phyloP scores from a whole-genome alignment of 1,284 basidiomycete genomes.

The Ustilago loliicola region DNA sequence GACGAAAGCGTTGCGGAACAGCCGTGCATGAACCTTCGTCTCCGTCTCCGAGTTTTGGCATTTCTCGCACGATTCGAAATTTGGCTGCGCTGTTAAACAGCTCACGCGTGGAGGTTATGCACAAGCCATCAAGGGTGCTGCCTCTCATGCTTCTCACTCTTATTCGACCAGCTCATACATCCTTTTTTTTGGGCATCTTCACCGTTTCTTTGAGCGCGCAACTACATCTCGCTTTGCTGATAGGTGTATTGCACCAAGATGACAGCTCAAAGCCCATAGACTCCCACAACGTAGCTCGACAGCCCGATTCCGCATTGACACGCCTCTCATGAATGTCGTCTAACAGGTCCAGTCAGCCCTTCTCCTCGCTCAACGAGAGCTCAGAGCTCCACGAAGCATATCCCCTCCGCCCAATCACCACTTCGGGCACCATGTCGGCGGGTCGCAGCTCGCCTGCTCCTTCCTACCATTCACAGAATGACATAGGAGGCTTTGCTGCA shows the following conservation, averaged over 20 bases:
- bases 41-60: slow-evolving; percentile 19
- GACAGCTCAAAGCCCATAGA: background rate
- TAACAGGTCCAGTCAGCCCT: slow-evolving; percentile 13
- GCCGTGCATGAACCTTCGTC: slow-evolving; percentile 34
- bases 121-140: slow-evolving; percentile 17
- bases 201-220: background rate
- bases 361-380: slow-evolving; percentile 19
- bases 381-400: slow-evolving; percentile 26
- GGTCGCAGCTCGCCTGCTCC: slow-evolving; percentile 46
- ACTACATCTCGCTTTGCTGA: background rate
- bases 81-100: background rate
- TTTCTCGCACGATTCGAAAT: slow-evolving; percentile 46
- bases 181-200: background rate
- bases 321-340: slow-evolving; percentile 38
- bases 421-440: slow-evolving; percentile 30
- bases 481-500: slow-evolving; percentile 37
- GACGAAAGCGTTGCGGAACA: slow-evolving; percentile 15
- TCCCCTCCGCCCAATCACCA: slow-evolving; percentile 20
- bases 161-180: slow-evolving; percentile 2
- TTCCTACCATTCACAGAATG: slow-evolving; percentile 38
- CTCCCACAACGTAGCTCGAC: slow-evolving; percentile 5
- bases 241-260: background rate
- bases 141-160: background rate
- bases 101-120: slow-evolving; percentile 24
- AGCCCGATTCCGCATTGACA: slow-evolving; percentile 1